Conservation (phyloP, 805 yeast genomes). For the Kluyveromyces siamensis region DNA sequence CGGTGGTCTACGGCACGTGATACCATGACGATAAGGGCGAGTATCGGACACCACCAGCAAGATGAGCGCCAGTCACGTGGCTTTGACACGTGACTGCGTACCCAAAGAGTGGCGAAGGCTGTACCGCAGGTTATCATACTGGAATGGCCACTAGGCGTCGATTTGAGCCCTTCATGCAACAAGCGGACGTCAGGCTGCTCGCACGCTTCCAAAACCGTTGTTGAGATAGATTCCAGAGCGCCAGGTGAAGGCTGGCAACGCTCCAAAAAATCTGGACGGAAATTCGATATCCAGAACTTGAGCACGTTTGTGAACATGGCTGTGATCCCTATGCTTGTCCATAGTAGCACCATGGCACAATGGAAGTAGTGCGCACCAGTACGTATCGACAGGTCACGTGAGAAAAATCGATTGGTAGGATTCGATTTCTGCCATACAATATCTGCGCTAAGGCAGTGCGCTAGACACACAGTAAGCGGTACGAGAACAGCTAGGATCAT, state of each 20-base stretch:
- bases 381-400: not conserved
- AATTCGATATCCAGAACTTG: constrained; percentile 19
- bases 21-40: constrained; percentile 19
- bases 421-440: not conserved
- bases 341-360: constrained; percentile 2
- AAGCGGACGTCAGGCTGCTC: constrained; percentile 12
- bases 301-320: constrained; percentile 21
- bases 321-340: constrained; percentile 10
- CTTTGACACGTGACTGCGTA: constrained; percentile 20
- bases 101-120: constrained; percentile 13
- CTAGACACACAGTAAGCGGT: constrained; percentile 5
- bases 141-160: constrained; percentile 28
- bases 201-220: constrained; percentile 12
- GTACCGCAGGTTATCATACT: constrained; percentile 24
- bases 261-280: constrained; percentile 24
- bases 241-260: constrained; percentile 16
- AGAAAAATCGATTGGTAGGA: not conserved
- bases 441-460: not conserved
- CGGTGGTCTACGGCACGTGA: constrained; percentile 24
- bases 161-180: constrained; percentile 22
- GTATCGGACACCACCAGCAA: constrained; percentile 20
- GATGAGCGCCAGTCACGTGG: constrained; percentile 5
- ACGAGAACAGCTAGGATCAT: constrained; percentile 11
- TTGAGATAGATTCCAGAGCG: constrained; percentile 2
- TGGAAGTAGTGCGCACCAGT: constrained; percentile 1